Conservation (phyloP, 495 filamentous ascomycete species). For the Hamigera avellanea region DNA sequence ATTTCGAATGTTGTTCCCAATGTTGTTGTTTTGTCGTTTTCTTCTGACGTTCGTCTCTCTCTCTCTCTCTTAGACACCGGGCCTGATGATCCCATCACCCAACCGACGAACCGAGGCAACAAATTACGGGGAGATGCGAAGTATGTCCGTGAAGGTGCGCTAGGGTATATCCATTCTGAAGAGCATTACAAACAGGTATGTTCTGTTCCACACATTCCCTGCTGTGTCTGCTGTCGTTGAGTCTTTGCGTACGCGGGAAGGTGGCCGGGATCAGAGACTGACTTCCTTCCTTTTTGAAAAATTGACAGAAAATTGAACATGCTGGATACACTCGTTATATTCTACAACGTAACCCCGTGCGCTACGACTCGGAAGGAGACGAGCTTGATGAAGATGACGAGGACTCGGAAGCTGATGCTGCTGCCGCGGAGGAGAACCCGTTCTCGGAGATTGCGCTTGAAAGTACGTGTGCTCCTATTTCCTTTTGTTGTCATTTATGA, state of each 20-base stretch:
- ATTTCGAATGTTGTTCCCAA: too few species aligned
- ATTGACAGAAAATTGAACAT: constrained; percentile 67
- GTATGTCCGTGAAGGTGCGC: constrained; percentile 65
- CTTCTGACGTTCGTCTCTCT: not conserved
- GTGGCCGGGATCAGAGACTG: not conserved
- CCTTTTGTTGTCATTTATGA: not conserved
- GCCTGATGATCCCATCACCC: constrained; percentile 70
- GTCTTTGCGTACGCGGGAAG: not conserved
- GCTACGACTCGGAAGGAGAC: constrained; percentile 78
- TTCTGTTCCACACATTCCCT: constrained; percentile 3
- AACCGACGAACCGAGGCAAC: constrained; percentile 79
- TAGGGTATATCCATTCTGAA: constrained; percentile 57
- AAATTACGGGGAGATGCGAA: constrained; percentile 77
- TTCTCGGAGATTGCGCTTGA: constrained; percentile 74
- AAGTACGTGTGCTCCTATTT: constrained; percentile 41
- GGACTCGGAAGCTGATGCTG: constrained; percentile 62
- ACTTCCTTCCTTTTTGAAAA: not conserved
- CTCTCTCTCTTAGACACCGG: constrained; percentile 53
- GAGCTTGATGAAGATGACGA: constrained; percentile 64
- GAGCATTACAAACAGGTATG: constrained; percentile 78
- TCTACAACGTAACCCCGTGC: constrained; percentile 59
- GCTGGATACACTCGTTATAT: constrained; percentile 77
- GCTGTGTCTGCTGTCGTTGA: not conserved
- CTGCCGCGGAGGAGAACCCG: constrained; percentile 67
- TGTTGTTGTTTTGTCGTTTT: too few species aligned